Conservation (phyloP, 2,329 filamentous ascomycete genomes). For the Aaosphaeria pasadenensis region DNA sequence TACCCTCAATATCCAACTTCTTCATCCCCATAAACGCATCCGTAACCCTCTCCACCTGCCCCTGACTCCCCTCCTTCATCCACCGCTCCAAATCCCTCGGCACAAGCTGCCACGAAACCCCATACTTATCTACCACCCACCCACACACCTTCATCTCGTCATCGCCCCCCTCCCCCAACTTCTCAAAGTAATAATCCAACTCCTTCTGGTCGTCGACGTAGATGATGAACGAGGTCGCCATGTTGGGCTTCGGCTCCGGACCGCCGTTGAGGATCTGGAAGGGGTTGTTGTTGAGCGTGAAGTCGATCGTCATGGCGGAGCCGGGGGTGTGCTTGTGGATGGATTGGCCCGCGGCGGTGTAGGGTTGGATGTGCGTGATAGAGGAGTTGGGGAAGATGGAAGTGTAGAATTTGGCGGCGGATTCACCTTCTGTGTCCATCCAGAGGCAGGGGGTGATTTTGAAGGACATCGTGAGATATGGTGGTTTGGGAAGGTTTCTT, state of each 20-base stretch:
- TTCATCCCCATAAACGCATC: slow-evolving; percentile 43
- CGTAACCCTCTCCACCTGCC: slow-evolving; percentile 27
- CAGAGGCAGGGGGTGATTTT: slow-evolving; percentile 38
- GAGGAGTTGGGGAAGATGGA: slow-evolving; percentile 42
- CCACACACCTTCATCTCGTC: slow-evolving; percentile 39
- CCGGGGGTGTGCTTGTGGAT: slow-evolving; percentile 30
- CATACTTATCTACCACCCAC: slow-evolving; percentile 48
- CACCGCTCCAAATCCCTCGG: slow-evolving; percentile 38
- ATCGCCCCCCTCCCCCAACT: slow-evolving; percentile 42
- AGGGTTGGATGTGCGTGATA: slow-evolving; percentile 33
- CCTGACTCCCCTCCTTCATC: slow-evolving; percentile 34
- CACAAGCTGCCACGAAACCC: slow-evolving; percentile 48
- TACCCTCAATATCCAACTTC: slow-evolving; percentile 42
- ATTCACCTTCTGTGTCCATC: slow-evolving; percentile 43
- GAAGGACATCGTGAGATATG: too few relatives aligned
- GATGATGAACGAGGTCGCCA: slow-evolving; percentile 45
- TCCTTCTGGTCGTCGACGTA: slow-evolving; percentile 47
- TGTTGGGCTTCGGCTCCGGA: slow-evolving; percentile 39
- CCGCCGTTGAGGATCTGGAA: slow-evolving; percentile 48
- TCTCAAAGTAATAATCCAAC: slow-evolving; percentile 49
- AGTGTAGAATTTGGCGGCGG: slow-evolving; percentile 43
- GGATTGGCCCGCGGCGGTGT: slow-evolving; percentile 28
- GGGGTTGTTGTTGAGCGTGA: slow-evolving; percentile 38
- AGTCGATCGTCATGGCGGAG: slow-evolving; percentile 36
- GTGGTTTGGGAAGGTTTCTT: not conserved